Percentiles rank a stretch among this genome's conserved stretches.
Evolutionary conservation across 2,329 filamentous ascomycete genomes (phyloP).

Genomic region (Trichocomaceae sp.): DNA sequence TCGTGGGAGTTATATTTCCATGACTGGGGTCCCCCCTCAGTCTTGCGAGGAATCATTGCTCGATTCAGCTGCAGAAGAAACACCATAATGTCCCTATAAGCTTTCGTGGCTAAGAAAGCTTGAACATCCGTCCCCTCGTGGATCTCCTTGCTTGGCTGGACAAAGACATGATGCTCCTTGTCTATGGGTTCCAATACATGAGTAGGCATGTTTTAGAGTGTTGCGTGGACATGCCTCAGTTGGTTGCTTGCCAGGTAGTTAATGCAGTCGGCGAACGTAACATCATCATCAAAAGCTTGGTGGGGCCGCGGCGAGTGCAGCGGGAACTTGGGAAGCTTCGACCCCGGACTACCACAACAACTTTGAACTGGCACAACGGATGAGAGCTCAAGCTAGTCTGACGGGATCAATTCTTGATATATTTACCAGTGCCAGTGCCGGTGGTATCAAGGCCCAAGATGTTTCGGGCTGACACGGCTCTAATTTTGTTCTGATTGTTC

Average conservation of each 20-base stretch:
- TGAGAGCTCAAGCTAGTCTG: not conserved
- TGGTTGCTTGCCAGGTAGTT: not conserved
- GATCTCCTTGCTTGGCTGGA: slow-evolving; percentile 69
- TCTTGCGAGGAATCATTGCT: slow-evolving; percentile 67
- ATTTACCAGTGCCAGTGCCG: too few species aligned
- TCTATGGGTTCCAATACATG: slow-evolving; percentile 39
- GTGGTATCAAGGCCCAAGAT: too few species aligned
- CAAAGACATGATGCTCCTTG: slow-evolving; percentile 51
- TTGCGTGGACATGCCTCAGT: not conserved
- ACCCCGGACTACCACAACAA: too few species aligned
- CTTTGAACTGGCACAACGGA: too few species aligned
- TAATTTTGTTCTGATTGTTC: not conserved
- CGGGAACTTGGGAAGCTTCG: not conserved
- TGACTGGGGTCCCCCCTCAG: slow-evolving; percentile 38
- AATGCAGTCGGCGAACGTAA: not conserved
- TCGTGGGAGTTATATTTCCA: slow-evolving; percentile 43
- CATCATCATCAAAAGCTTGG: not conserved
- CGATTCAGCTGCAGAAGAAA: slow-evolving; percentile 89
- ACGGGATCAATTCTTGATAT: too few species aligned
- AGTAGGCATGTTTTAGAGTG: not conserved
- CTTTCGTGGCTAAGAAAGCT: slow-evolving; percentile 70
- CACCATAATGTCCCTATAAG: slow-evolving; percentile 78
- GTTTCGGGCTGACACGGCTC: too few species aligned
- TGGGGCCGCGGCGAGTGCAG: not conserved
- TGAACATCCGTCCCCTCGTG: slow-evolving; percentile 75